A percentile compares a stretch with the other conserved stretches of the same genome.
These are phyloP conservation scores for Punica granatum DNA, from an alignment of 345 rosid genomes.

Conservation along the genomic window DNA sequence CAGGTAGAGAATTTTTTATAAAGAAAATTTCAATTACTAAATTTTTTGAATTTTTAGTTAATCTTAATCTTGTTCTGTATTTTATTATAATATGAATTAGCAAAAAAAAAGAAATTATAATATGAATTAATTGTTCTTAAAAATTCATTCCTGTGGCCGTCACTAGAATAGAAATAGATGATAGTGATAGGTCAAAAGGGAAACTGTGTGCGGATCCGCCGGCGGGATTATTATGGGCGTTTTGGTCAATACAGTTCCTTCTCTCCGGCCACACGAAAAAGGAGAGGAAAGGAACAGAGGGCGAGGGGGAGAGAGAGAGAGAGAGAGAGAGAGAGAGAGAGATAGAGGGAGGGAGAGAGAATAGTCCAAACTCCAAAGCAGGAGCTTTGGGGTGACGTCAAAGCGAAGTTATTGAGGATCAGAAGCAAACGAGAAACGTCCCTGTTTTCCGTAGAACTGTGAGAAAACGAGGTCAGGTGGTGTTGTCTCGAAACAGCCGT, in stretches of 20 bases:
- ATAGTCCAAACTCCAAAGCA: too few species aligned
- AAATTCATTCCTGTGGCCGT: too few species aligned
- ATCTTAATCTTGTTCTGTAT: too few species aligned
- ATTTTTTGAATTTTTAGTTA: too few species aligned
- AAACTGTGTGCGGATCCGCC: too few species aligned
- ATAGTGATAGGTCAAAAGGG: too few species aligned
- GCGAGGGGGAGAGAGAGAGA: neutral
- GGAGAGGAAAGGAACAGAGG: neutral
- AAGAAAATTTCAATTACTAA: too few species aligned
- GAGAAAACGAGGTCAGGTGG: neutral
- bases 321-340: neutral
- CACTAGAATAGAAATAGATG: too few species aligned
- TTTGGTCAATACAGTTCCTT: neutral
- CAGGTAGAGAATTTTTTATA: too few species aligned
- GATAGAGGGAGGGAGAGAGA: neutral
- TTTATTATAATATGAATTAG: too few species aligned
- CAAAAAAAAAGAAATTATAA: too few species aligned
- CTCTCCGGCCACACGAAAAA: neutral
- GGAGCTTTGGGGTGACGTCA: slow-evolving; percentile 1
- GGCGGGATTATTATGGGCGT: neutral
- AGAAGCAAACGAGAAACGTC: neutral
- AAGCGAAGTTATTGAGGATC: neutral
- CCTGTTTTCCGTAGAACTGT: neutral
- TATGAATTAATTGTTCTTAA: too few species aligned
- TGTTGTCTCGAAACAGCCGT: slow-evolving; percentile 1